phyloP scores from a whole-genome alignment of 202 grass and related monocot genomes.

The Saccharum hybrid region DNA sequence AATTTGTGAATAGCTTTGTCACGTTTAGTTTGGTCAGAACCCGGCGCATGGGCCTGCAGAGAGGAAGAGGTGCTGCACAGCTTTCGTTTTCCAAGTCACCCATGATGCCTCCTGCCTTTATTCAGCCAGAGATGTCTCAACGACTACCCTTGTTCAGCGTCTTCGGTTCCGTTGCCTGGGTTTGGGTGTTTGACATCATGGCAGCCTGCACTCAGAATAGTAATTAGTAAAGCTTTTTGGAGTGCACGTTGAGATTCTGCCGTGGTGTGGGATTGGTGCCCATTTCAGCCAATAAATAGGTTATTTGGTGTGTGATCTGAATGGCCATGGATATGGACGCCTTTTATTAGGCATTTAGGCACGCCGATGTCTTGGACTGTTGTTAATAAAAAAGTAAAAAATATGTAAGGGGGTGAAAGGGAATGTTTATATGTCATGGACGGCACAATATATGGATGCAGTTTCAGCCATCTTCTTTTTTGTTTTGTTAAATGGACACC shows the following conservation, averaged over 20 bases:
- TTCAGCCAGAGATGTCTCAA: neutral
- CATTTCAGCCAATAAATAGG: neutral
- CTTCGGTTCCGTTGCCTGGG: neutral
- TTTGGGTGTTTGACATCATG: conserved; percentile 29
- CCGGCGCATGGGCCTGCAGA: neutral
- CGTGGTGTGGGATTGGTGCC: neutral
- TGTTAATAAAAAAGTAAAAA: neutral
- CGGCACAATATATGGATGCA: neutral
- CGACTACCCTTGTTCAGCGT: neutral
- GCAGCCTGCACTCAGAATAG: conserved; percentile 1
- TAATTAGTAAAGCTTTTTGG: neutral
- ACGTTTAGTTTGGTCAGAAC: conserved; percentile 16
- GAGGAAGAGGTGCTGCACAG: conserved; percentile 18
- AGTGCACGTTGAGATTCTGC: conserved; percentile 27
- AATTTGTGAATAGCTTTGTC: neutral
- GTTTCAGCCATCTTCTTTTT: neutral
- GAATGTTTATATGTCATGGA: no score
- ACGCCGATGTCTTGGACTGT: neutral
- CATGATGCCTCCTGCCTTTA: neutral
- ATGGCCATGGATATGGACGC: conserved; percentile 44
- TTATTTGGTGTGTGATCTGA: conserved; percentile 27
- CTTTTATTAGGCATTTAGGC: conserved; percentile 12
- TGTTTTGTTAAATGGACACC: neutral
- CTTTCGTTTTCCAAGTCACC: conserved; percentile 3
- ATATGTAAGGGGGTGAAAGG: neutral